Evolutionary conservation across 257 asterid genomes (phyloP), one percentile per base, ranked within the genome.

Genomic region (Nicotiana obtusifolia): DNA sequence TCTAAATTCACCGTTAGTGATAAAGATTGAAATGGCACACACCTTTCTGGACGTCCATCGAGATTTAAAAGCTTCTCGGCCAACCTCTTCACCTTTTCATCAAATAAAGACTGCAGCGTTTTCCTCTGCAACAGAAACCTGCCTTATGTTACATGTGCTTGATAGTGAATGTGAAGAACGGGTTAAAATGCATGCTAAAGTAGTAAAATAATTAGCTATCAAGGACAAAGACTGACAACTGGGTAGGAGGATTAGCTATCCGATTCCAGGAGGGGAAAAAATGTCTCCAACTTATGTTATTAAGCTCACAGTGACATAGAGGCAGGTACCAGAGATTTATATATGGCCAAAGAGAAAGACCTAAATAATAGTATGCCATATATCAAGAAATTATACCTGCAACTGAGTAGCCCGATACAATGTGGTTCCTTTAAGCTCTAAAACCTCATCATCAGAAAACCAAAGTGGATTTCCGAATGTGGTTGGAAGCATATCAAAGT

Each of bases 401-500:
- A 91, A 83, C 82, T 88, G 93, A 84, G 97, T 87, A 22, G 99
- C 99, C 62, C 87, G 88, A 86, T 89, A 89, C 83, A 95, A 88
- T 41, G 98, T 84, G 35, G 99, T 93, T 62, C 99, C 99, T 86
- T 91, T 93, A 59, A 95, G 92, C 87, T 95, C 98, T 57, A 80
- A 71, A 66, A 94, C 93, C 84, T 94, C 99, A n/a, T 91, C 94
- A 35, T 92, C 95, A 41, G 92, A 89, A 91, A 92, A 94, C 98
- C 97, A 95, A 78, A 94, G 97, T 16, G 98, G 91, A 80, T 87
- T 95, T 44, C 97, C 95, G 56, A 94, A 95, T 86, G 90, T 87
- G 82, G 89, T 86, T 11, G 99, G 99, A 83, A 95, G 97, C 94
- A 93, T 89, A 88, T 95, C 98, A 82, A 95, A 86, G 88, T 95